A percentile compares a stretch with the other conserved stretches of the same genome.
These are phyloP conservation scores for Dimargaris cristalligena DNA, from an alignment of 192 early-diverging fungal species.

Conservation along the genomic window DNA sequence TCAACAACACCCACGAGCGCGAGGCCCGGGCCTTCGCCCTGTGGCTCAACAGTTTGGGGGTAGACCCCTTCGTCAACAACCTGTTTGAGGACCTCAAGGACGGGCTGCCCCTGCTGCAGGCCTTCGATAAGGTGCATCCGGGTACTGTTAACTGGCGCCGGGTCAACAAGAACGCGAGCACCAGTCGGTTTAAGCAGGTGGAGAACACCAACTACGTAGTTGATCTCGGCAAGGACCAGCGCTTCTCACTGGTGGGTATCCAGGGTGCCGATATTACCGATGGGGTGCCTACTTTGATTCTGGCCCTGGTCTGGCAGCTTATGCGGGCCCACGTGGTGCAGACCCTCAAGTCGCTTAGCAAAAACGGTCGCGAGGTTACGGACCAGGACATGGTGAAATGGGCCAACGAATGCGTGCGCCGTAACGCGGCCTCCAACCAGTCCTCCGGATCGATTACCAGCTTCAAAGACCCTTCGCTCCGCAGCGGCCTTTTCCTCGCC, in stretches of 20 bases:
- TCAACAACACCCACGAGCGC: conserved; percentile 31
- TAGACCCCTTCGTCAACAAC: conserved; percentile 95
- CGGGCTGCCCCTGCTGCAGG: conserved; percentile 82
- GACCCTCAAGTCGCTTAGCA: conserved; percentile 72
- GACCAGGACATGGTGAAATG: conserved; percentile 87
- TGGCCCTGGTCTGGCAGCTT: conserved; percentile 94
- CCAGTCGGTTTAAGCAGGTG: conserved; percentile 87
- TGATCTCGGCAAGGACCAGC: conserved; percentile 63
- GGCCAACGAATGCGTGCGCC: conserved; percentile 73
- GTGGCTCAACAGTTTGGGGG: conserved; percentile 95
- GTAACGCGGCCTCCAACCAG: conserved; percentile 30
- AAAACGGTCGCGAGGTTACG: conserved; percentile 67
- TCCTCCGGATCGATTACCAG: conserved; percentile 41
- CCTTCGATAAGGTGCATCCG: conserved; percentile 85
- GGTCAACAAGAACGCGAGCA: conserved; percentile 55
- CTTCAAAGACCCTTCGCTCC: conserved; percentile 73
- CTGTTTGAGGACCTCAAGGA: conserved; percentile 93
- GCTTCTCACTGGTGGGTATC: conserved; percentile 88
- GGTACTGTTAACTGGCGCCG: conserved; percentile 85
- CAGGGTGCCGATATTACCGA: conserved; percentile 91
- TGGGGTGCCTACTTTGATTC: conserved; percentile 71
- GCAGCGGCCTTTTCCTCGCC: conserved; percentile 67
- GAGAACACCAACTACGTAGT: conserved; percentile 96
- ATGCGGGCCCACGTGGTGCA: conserved; percentile 95
- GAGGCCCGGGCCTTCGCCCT: conserved; percentile 74